Base-by-base conservation (phyloP, 495 filamentous ascomycete genomes). In the Hyphodiscus hymeniophilus region DNA sequence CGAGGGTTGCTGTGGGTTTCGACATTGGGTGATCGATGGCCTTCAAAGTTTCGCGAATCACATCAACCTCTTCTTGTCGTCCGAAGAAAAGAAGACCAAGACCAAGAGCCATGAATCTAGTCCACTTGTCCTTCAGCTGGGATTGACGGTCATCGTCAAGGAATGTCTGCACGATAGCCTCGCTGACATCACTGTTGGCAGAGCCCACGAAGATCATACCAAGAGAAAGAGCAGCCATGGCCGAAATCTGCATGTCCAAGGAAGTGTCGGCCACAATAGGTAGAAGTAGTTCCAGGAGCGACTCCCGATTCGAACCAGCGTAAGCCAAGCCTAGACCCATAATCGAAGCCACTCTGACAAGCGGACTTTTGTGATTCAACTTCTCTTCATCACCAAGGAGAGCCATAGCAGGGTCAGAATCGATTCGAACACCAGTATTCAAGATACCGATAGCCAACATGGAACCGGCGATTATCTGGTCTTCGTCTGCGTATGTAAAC, bases 101-200 rank as follows among this genome's bases (percentile, higher is more conserved):
- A 49, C 94, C 92, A 52, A 99, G 80, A 12, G 87, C 87, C 75
- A 97, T 84, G 67, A 99, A 99, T 2, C 91, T 79, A 18, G 88
- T 88, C 92, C 92, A 99, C 66, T 97, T 99, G 63, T 95, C 86
- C 56, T 92, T 95, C 30, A 97, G 75, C 58, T 92, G 87, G 55
- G 79, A 77, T 59, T 81, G 79, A 17, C 90, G 79, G 21, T 95
- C 89, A 47, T 94, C 88, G 49, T 96, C 91, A 63, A 97, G 77
- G 35, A 99, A 72, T 2, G 94, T 94, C 33, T 81, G 84, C 43
- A 96, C 77, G 42, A 97, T 89, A 6, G 88, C 84, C 66, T 90
- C 84, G 49, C 81, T 89, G 42, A 95, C 85, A 53, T 90, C 85
- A 39, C 86, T 78, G 59, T 96, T 81, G 15, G 87, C 86, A 2